Base-by-base conservation (phyloP, 192 early-diverging fungal genomes). In the Coemansia sp. region DNA sequence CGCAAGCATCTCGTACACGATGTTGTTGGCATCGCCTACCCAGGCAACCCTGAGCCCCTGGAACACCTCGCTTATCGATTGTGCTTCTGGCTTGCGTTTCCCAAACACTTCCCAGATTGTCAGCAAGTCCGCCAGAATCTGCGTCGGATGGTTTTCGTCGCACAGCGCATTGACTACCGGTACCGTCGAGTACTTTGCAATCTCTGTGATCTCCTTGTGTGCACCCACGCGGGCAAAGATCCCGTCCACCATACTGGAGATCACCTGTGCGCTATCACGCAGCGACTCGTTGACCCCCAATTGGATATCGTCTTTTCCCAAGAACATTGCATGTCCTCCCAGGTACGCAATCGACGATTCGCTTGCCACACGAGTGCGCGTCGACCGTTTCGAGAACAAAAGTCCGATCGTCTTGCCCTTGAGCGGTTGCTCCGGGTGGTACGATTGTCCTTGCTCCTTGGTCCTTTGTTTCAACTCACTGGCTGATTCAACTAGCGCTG, bases 21-120 rank as follows among this genome's bases (percentile, higher is more conserved):
- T 91, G 81, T 98, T 98, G 78, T 99, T 99, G n/a, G 91, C 86
- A 62, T 99, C 97, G 50, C 97, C 97, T 6, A 99, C 89, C 97
- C 97, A 99, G n/a, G 96, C 95, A 13, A 99, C 86, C 10, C 86
- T 86, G 11, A 94, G 73, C 0, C 86, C 86, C 14, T 83, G 84
- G 22, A 81, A 53, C 0, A 84, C 85, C 20, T 88, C 84, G 3
- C 67, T 55, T 7, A 72, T 54, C 17, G 58, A 19, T 20, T 52
- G 27, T 4, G 70, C 72, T 1, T 61, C 41, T 0, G 63, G 59
- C 10, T 48, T 55, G 14, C 72, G 68, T 40, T 59, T 9, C 1
- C 74, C 67, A 42, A 70, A 77, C 10, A 77, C 70, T 64, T 99
- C 96, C 85, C 98, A 94, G 45, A 99, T 80, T 0, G 96, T 96